These are phyloP conservation scores for Rosa persica DNA, from an alignment of 306 rosid genomes.

Conservation along the genomic window DNA sequence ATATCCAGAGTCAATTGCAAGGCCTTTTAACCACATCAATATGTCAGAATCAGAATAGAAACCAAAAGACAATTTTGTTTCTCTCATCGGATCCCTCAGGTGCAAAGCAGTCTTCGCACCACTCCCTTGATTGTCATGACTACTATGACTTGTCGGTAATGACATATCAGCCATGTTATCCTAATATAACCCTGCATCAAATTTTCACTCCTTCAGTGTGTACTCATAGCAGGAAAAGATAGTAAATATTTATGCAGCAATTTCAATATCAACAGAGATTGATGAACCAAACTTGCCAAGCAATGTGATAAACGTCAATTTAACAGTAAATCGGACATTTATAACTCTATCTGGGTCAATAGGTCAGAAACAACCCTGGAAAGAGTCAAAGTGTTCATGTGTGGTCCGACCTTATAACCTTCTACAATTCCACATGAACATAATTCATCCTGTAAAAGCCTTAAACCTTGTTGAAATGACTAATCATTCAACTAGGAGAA, in stretches of 20 bases:
- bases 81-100: not conserved
- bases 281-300: not conserved
- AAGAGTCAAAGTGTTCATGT: not conserved
- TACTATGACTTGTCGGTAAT: not conserved
- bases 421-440: not conserved
- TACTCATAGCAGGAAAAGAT: not conserved
- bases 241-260: not conserved
- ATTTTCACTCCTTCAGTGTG: not conserved
- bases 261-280: slow-evolving; percentile 2
- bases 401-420: not conserved
- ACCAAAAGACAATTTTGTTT: not conserved
- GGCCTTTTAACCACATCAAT: slow-evolving; percentile 26
- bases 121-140: not conserved
- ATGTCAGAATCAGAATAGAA: not conserved
- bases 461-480: not conserved
- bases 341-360: not conserved
- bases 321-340: not conserved
- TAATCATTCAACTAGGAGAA: not conserved
- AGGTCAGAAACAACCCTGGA: not conserved
- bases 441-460: not conserved
- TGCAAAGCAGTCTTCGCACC: slow-evolving; percentile 12
- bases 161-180: not conserved
- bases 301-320: not conserved
- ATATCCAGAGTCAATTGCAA: slow-evolving; percentile 21
- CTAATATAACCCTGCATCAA: not conserved